Conservation (phyloP, 345 rosid species). For the Pugionium cornutum region DNA sequence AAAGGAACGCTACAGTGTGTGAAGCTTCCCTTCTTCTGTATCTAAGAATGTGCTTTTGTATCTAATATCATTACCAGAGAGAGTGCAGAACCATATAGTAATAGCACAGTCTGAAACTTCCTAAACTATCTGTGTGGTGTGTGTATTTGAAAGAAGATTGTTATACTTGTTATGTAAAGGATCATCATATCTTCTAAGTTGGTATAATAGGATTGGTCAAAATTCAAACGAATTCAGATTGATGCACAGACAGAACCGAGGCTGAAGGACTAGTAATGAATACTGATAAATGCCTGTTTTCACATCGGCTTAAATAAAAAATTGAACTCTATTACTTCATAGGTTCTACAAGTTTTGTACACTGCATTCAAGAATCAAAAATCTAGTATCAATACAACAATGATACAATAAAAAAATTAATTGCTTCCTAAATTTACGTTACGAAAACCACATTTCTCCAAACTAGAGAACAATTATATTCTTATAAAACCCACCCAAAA, state of each 20-base stretch:
- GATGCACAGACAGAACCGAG: no score
- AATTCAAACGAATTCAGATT: not conserved
- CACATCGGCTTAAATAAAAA: no score
- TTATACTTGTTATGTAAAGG: constrained; percentile 8
- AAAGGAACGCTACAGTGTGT: constrained; percentile 2
- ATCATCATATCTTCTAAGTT: not conserved
- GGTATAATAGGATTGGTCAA: not conserved
- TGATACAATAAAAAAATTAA: not conserved
- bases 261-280: no score
- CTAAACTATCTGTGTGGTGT: constrained; percentile 15
- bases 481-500: constrained; percentile 4
- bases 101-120: not conserved
- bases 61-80: not conserved
- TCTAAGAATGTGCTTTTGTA: constrained; percentile 4
- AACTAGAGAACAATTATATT: constrained; percentile 3
- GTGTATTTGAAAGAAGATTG: constrained; percentile 18
- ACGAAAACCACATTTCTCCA: constrained; percentile 27
- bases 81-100: not conserved
- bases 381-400: not conserved
- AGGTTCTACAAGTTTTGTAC: not conserved
- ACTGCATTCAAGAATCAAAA: not conserved
- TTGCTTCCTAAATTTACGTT: not conserved
- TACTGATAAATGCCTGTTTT: no score
- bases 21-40: constrained; percentile 11
- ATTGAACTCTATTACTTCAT: no score